phyloP scores from a whole-genome alignment of 2,329 filamentous ascomycete genomes.

The Fusarium heterosporum region DNA sequence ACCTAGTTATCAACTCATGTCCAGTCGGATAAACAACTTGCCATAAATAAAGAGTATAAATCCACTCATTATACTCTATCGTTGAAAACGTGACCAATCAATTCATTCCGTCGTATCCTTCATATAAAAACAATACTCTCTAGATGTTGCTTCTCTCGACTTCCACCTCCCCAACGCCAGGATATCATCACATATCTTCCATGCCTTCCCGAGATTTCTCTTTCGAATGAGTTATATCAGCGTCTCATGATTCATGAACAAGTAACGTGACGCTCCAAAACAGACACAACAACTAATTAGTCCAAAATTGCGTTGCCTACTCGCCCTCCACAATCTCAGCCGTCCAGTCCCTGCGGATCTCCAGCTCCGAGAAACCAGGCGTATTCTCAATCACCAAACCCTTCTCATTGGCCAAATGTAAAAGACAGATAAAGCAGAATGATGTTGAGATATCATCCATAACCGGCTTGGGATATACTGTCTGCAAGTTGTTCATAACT shows the following conservation, averaged over 20 bases:
- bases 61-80: background rate
- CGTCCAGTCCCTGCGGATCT: slow-evolving; percentile 71
- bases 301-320: slow-evolving; percentile 31
- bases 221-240: slow-evolving; percentile 13
- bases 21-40: no score
- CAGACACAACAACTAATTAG: slow-evolving; percentile 17
- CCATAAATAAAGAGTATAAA: no score
- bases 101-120: slow-evolving; percentile 37
- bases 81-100: slow-evolving; percentile 1
- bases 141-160: slow-evolving; percentile 26
- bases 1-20: no score
- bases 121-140: slow-evolving; percentile 21
- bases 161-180: slow-evolving; percentile 37
- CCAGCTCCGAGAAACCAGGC: slow-evolving; percentile 67
- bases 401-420: slow-evolving; percentile 94
- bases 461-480: slow-evolving; percentile 84
- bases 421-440: slow-evolving; percentile 90
- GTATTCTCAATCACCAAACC: slow-evolving; percentile 80
- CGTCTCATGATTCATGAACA: slow-evolving; percentile 11
- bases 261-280: background rate
- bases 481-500: slow-evolving; percentile 89
- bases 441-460: slow-evolving; percentile 97
- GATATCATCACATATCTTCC: slow-evolving; percentile 37
- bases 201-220: slow-evolving; percentile 19
- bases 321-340: slow-evolving; percentile 65